Base-by-base conservation (phyloP, 805 yeast species). In the Nakazawaea ishiwadae region DNA sequence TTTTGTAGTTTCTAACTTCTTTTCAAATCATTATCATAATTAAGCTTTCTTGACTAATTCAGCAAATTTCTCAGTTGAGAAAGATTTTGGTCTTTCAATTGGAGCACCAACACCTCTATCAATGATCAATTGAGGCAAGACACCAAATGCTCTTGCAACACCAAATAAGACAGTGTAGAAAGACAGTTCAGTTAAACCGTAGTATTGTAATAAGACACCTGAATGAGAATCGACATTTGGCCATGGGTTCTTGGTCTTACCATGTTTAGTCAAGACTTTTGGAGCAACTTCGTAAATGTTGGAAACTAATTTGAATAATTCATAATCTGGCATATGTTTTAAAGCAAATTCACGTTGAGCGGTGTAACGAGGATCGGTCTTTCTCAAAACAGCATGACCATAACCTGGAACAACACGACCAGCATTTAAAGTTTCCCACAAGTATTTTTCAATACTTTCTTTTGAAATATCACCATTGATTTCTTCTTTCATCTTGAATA, bases 241-340 rank as follows among this genome's bases (percentile, higher is more conserved):
- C 89, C 89, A 84, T 68, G 93, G 93, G 78, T 84, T 84, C 78
- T 84, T 84, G 60, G 91, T 84, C 78, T 85, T 85, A 65, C 91
- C 93, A 65, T 84, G 91, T 68, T 81, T 72, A 54, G 84, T 79
- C 54, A 84, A 75, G 39, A 84, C 91, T 52, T 65, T 74, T 66
- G 93, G 93, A 49, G 93, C 93, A 55, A 84, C 85, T 65, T 84
- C 82, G 67, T 81, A 83, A 58, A 84, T 80, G 59, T 76, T 74
- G 44, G 85, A 77, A 33, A 85, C 93, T 45, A 85, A 73, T 69
- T 80, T 79, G 78, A 84, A 85, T 62, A 83, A 65, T 54, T 79
- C 86, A 63, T 80, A 82, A 61, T 84, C 83, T 60, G 90, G 88
- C 77, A 81, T 71, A 66, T 81, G 85, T 50, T 66, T 65, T 54